Evolutionary conservation across 2,329 filamentous ascomycete genomes (phyloP), one percentile per base, ranked within the genome.

Genomic region (Lojkania enalia): DNA sequence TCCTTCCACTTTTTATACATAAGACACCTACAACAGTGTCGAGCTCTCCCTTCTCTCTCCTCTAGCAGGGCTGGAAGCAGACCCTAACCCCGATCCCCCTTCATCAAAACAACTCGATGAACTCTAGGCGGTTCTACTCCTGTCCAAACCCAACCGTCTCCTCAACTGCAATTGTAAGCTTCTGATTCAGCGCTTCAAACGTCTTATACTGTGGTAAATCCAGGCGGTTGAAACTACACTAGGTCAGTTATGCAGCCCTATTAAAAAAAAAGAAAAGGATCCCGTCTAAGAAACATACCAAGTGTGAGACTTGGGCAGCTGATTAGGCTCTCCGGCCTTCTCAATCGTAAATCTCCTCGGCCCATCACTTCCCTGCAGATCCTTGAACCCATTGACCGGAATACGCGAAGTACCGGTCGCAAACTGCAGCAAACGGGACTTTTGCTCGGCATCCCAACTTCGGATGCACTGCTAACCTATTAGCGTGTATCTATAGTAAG

Each of bases 131-230:
- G n/a, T n/a, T 53, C 52, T 68, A 99, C 77, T 99, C 94, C 76
- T 99, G 94, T 55, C 94, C 94, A 69, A 99, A 99, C 51, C 94
- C 94, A 78, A 99, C 91, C 0, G 94, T 99, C 77, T 99, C 94
- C 74, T 99, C 94, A 43, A 99, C 94, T 19, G 94, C 94, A 73
- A 96, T 95, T 5, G 91, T 94, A 60, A 99, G 78, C 75, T 99
- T 99, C 65, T 85, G 78, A 67, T 92, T 87, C 56, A 99, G 78
- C 59, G 82, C 83, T 52, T 97, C 92, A 61, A 91, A 80, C 16
- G 79, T 83, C 77, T 96, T 97, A 70, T 99, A 99, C 20, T 90
- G 85, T 30, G 94, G 94, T 38, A 99, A 76, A 73, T 99, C 94
- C 56, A 99, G 81, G 62, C 94, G 90, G 72, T 99, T 99, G 80